These are phyloP conservation scores for Chimonanthus salicifolius DNA, from an alignment of 164 flowering plant species.

Conservation along the genomic window DNA sequence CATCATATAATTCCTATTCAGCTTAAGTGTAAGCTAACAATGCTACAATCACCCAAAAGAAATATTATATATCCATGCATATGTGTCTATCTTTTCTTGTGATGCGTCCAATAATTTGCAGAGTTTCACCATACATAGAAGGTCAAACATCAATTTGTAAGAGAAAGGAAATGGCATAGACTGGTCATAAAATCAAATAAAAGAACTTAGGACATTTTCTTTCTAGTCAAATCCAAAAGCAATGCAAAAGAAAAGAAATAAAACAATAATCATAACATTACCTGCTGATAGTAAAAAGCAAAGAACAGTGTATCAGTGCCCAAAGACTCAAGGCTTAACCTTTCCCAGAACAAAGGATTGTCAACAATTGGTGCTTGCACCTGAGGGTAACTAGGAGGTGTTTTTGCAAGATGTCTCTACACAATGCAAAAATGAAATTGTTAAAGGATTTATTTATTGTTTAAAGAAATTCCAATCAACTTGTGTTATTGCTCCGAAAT, in stretches of 20 bases:
- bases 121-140: no score
- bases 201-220: no score
- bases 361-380: slow-evolving; percentile 86
- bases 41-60: no score
- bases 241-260: slow-evolving; percentile 3
- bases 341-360: slow-evolving; percentile 94
- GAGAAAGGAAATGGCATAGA: no score
- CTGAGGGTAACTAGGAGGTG: slow-evolving; percentile 92
- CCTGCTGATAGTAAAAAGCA: slow-evolving; percentile 97
- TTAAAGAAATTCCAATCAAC: background rate
- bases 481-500: background rate
- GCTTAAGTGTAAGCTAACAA: background rate
- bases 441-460: background rate
- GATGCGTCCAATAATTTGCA: no score
- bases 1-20: background rate
- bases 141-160: no score
- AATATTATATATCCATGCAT: no score
- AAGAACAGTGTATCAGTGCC: slow-evolving; percentile 87
- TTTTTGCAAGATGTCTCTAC: slow-evolving; percentile 75
- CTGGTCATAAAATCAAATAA: no score
- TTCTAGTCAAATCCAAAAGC: background rate
- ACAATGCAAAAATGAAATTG: slow-evolving; percentile 10
- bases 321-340: slow-evolving; percentile 48
- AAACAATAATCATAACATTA: slow-evolving; percentile 9
- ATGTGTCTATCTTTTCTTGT: no score